Percentiles rank a stretch among this genome's conserved stretches.
Conservation (phyloP, 148 eudicot genomes). For the Rhododendron williamsianum region DNA sequence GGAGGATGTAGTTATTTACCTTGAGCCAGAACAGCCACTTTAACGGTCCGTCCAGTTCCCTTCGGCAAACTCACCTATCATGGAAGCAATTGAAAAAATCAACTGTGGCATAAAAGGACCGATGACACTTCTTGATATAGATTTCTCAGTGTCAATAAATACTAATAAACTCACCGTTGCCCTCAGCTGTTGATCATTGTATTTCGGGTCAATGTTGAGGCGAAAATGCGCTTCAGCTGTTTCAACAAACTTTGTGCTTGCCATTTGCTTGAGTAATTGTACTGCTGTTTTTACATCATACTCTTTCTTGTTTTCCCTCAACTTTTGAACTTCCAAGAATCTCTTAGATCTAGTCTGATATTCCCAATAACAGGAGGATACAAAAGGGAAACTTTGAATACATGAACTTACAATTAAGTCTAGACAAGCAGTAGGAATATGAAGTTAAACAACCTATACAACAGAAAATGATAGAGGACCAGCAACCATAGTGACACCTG, state of each 20-base stretch:
- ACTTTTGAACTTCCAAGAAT: slow-evolving; percentile 74
- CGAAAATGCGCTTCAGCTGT: slow-evolving; percentile 93
- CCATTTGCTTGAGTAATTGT: slow-evolving; percentile 70
- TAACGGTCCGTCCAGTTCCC: slow-evolving; percentile 81
- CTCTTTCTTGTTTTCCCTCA: slow-evolving; percentile 80
- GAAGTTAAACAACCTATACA: neutral
- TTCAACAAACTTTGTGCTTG: slow-evolving; percentile 76
- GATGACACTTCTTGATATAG: neutral
- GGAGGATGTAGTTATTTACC: slow-evolving; percentile 27
- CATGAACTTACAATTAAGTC: neutral
- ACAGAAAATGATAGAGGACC: neutral
- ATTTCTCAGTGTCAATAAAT: neutral
- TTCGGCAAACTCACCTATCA: slow-evolving; percentile 86
- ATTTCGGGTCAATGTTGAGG: slow-evolving; percentile 91
- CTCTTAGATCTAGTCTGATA: slow-evolving; percentile 82
- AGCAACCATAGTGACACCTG: neutral
- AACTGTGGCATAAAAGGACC: neutral
- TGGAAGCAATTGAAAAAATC: neutral
- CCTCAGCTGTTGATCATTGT: slow-evolving; percentile 93
- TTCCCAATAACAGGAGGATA: slow-evolving; percentile 5
- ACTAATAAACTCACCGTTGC: slow-evolving; percentile 65
- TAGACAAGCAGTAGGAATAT: neutral
- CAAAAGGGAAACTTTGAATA: neutral
- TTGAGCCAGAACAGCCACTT: slow-evolving; percentile 95
- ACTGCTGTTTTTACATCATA: slow-evolving; percentile 74